Evolutionary conservation across 345 rosid species (phyloP), one percentile per base, ranked within the genome.

Genomic region (Populus deltoides): DNA sequence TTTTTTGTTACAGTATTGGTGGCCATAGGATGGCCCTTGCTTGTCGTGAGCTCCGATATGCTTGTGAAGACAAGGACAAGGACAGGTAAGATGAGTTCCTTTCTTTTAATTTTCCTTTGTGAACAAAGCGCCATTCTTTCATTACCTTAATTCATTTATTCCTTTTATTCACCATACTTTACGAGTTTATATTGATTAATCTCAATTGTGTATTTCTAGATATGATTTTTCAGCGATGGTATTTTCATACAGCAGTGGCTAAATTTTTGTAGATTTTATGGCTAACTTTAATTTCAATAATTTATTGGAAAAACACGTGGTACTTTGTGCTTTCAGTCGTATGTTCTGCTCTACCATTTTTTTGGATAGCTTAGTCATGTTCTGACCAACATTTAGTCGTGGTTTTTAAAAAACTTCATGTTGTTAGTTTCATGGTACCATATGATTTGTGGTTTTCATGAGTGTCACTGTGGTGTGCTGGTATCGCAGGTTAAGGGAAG

Each of bases 1-100:
- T 38, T 59, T 72, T 57, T 31, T 15, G 38, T 39, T 73, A 62
- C 79, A 85, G 83, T 18, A 75, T 85, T 47, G 87, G 85, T 20
- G 85, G 81, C 10, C 43, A 68, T 8, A 73, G 69, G 45, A 33
- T 80, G 72, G 75, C 81, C 6, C 8, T 24, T 25, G 85, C 77
- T 39, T 71, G 74, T 55, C 55, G 53, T 20, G 85, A 74, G 10
- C 77, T 85, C 67, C 78, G 75, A 18, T 24, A 1, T 59, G 79
- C 75, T 53, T 9, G n/a, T 43, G 72, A 80, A n/a, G 81, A 61
- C 20, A 76, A 12, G 68, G 69, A 79, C 69, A 68, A 61, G 39
- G 75, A 39, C 16, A 77, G 81, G 83, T 82, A 74, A 43, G 70
- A 27, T 20, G 13, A 67, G 31, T 17, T 1, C 29, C 6, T n/a